Evolutionary conservation across 2,329 filamentous ascomycete genomes (phyloP), one percentile per base, ranked within the genome.

Genomic region (Clarireedia paspali): DNA sequence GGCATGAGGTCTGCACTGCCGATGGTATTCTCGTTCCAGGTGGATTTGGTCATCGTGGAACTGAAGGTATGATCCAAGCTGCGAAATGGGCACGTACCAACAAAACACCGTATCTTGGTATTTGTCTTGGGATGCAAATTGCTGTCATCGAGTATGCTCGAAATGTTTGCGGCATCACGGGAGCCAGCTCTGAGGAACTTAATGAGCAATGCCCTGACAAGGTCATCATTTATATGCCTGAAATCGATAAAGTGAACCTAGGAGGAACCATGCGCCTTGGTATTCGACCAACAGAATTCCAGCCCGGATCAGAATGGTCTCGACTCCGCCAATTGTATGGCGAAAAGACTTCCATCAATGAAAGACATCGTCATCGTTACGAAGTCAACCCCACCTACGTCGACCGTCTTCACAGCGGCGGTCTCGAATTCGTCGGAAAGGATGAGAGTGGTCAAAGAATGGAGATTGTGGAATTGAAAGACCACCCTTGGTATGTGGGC

Each of bases 211-310:
- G 57, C 24, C n/a, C 53, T 1, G 64, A 70, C 24, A 59, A 62
- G 44, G 63, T 89, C 27, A 83, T 99, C 63, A 81, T 97, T 63
- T 92, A 88, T 74, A 99, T 97, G 94, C 92, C 92, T 2, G 92
- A 96, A 70, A 81, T 88, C 63, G 81, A 87, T 72, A 83, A 84
- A 68, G 78, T 77, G n/a, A 85, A 86, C 60, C 79, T 91, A 71
- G 90, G 91, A 53, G 91, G 88, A 20, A 95, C 89, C 1, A 95
- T 95, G 91, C 81, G 90, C 59, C 82, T 95, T 23, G 59, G 91
- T 57, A 79, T 84, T 24, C 84, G 88, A 24, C 78, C 85, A 14
- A 89, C 87, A 0, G 73, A 84, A 61, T 95, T 95, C 79, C 87
- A 94, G 70, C 44, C 56, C 2, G 55, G 57, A 9, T 55, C 50